Evolutionary conservation across 2,329 filamentous ascomycete genomes (phyloP).

Genomic region (Aspergillus versicolor): DNA sequence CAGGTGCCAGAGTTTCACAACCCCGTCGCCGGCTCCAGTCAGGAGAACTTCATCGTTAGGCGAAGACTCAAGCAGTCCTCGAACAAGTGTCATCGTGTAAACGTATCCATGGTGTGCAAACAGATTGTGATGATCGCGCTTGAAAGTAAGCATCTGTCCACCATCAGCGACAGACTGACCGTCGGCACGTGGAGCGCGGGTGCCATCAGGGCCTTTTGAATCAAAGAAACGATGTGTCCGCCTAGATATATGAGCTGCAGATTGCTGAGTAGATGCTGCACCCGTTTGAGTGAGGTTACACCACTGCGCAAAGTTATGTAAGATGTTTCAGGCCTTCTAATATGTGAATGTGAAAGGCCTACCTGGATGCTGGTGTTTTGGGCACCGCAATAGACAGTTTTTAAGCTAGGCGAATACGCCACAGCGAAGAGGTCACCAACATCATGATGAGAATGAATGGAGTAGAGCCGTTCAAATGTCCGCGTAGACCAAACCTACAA

Average conservation of each 20-base stretch:
- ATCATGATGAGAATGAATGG: slow-evolving; percentile 90
- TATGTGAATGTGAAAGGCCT: slow-evolving; percentile 11
- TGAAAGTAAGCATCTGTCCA: slow-evolving; percentile 74
- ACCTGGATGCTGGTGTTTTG: slow-evolving; percentile 90
- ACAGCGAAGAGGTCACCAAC: slow-evolving; percentile 95
- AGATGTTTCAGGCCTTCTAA: background rate
- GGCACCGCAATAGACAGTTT: slow-evolving; percentile 85
- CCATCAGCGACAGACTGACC: slow-evolving; percentile 52
- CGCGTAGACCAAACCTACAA: slow-evolving; percentile 73
- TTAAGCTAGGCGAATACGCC: slow-evolving; percentile 75
- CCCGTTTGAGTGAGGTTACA: slow-evolving; percentile 66
- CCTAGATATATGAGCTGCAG: slow-evolving; percentile 69
- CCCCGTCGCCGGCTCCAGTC: slow-evolving; percentile 89
- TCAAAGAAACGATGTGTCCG: slow-evolving; percentile 91
- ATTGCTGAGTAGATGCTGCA: slow-evolving; percentile 62
- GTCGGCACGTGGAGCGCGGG: slow-evolving; percentile 66
- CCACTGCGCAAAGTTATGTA: slow-evolving; percentile 58
- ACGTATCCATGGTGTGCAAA: slow-evolving; percentile 96
- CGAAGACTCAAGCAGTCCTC: slow-evolving; percentile 67
- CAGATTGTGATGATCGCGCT: slow-evolving; percentile 73
- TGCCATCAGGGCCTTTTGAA: slow-evolving; percentile 79
- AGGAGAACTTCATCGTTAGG: slow-evolving; percentile 74
- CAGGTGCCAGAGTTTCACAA: slow-evolving; percentile 89
- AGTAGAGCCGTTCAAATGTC: slow-evolving; percentile 74
- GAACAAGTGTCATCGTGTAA: slow-evolving; percentile 89